Conservation (phyloP, 2,329 filamentous ascomycete species). For the Fusarium sp. region DNA sequence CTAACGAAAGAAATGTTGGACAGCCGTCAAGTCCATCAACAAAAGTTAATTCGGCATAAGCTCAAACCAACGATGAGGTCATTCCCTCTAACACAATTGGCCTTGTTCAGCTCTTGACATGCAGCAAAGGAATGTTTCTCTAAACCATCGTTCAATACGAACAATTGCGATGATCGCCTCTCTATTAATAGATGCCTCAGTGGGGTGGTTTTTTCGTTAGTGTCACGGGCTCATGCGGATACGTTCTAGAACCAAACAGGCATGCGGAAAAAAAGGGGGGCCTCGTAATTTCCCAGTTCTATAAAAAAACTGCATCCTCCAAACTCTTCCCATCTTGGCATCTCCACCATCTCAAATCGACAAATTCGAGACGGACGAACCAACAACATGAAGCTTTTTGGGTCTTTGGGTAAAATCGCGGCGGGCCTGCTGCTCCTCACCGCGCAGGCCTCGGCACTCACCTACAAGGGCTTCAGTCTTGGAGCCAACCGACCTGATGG, state of each 20-base stretch:
- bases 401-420: conserved; percentile 26
- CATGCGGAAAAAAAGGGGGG: neutral
- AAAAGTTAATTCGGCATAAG: neutral
- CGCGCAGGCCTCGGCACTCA: conserved; percentile 35
- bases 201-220: neutral
- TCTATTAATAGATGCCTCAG: neutral
- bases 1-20: neutral
- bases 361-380: neutral
- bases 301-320: neutral
- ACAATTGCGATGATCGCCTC: neutral
- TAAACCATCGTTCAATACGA: neutral
- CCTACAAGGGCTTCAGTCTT: conserved; percentile 42
- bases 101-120: neutral
- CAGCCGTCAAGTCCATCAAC: neutral
- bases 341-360: neutral
- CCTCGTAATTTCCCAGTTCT: neutral
- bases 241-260: neutral
- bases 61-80: neutral
- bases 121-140: neutral
- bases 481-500: conserved; percentile 39
- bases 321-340: neutral
- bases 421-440: conserved; percentile 33
- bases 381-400: conserved; percentile 35
- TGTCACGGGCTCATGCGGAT: neutral
- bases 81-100: neutral